These are phyloP conservation scores for Diplodia sapinea DNA, from an alignment of 2,329 filamentous ascomycete species.

Conservation along the genomic window DNA sequence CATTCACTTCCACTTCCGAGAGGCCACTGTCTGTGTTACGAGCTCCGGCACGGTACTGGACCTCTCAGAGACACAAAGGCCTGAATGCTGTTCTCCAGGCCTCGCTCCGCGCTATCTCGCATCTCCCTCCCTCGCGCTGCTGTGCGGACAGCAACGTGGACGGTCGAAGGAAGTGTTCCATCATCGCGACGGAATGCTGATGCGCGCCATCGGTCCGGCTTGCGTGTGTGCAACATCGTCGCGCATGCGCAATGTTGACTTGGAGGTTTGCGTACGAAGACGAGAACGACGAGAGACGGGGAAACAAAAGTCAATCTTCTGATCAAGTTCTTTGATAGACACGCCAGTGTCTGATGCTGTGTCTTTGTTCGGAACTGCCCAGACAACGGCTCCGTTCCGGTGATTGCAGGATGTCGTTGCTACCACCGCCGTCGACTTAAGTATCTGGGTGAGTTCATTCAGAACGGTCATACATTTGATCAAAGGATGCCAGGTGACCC, in stretches of 20 bases:
- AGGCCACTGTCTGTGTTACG: no score
- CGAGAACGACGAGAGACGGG: neutral
- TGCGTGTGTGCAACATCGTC: no score
- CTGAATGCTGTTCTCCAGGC: neutral
- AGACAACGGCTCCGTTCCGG: no score
- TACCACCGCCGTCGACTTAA: neutral
- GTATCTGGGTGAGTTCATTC: neutral
- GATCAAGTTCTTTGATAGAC: no score
- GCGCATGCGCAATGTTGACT: neutral
- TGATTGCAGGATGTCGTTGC: no score
- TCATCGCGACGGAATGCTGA: neutral
- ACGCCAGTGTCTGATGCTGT: no score
- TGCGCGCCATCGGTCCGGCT: neutral
- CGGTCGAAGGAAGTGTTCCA: neutral
- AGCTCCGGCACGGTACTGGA: no score
- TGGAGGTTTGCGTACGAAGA: neutral
- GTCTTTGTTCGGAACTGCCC: no score
- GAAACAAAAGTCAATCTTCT: neutral
- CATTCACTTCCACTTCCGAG: accelerated
- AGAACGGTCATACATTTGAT: no score
- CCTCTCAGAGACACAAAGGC: no score
- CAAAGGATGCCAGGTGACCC: no score
- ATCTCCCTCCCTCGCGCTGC: no score
- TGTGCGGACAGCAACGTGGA: neutral
- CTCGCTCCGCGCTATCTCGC: neutral